These are phyloP conservation scores for Daldinia decipiens DNA, from an alignment of 495 filamentous ascomycete species.

Conservation along the genomic window DNA sequence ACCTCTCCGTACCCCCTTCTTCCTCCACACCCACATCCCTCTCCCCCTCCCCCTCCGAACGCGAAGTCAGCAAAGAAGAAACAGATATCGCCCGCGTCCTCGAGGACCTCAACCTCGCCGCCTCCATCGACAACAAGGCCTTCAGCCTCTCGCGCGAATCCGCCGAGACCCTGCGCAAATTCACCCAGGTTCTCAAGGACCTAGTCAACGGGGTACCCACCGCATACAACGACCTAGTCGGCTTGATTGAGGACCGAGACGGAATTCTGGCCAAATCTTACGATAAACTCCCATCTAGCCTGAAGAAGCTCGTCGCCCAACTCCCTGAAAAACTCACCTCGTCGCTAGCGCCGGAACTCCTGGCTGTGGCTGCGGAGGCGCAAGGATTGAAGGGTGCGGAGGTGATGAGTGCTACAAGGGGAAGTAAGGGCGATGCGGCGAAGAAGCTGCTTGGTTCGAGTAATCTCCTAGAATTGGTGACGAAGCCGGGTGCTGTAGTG, in stretches of 20 bases:
- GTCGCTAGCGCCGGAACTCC: conserved; percentile 69
- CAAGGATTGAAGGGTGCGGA: neutral
- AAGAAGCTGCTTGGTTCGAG: conserved; percentile 47
- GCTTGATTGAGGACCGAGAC: conserved; percentile 6
- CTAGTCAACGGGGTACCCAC: conserved; percentile 3
- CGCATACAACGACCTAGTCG: neutral
- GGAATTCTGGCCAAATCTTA: neutral
- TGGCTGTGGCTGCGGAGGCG: neutral
- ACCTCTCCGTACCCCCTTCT: neutral
- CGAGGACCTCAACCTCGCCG: conserved; percentile 69
- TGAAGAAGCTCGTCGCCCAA: conserved; percentile 69
- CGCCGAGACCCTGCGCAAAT: conserved; percentile 85
- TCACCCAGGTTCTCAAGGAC: conserved; percentile 69
- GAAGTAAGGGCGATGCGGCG: neutral
- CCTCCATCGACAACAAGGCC: conserved; percentile 72
- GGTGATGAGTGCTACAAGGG: neutral
- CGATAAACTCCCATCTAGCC: neutral
- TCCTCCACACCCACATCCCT: neutral
- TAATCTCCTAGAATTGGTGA: conserved; percentile 79
- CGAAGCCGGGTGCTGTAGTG: conserved; percentile 83
- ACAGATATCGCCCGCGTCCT: conserved; percentile 81
- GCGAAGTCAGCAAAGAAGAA: conserved; percentile 66
- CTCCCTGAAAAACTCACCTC: conserved; percentile 84
- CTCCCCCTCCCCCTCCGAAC: neutral
- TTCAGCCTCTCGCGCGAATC: conserved; percentile 86